Base-by-base conservation (phyloP, 2,329 filamentous ascomycete genomes). In the Sporothrix pseudoabietina region DNA sequence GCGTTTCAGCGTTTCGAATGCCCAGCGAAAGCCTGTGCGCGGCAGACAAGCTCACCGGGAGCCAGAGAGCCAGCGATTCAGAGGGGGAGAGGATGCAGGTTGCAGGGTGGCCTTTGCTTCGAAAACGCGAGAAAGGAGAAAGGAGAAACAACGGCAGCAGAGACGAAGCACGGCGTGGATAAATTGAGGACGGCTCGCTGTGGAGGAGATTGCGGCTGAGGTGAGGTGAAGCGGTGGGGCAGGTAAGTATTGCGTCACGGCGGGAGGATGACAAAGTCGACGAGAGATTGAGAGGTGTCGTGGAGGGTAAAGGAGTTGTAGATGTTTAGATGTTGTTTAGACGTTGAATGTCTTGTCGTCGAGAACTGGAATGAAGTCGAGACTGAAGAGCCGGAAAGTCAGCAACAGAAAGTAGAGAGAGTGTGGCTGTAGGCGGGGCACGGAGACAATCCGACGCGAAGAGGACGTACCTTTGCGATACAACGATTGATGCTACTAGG, bases 1-100 rank as follows among this genome's bases (percentile, higher is more conserved):
- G 26, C 26, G 59, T 52, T 52, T 52, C 47, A 19, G 6, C n/a
- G 35, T 44, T 65, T 47, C 61, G 61, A 19, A 12, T 65, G 32
- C 16, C 3, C 32, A n/a, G 14, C 10, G 22, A 47, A 30, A 22
- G 61, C 61, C 61, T 47, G 61, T 66, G 61, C 61, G 61, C 61
- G 39, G 61, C 39, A 66, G 61, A 47, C 61, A 47, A 66, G 61
- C 61, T 47, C 61, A 30, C 61, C 61, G 22, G 39, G 39, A 44
- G 61, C n/a, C 39, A 4, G 30, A 8, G 39, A 30, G 61, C 61
- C 61, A n/a, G 61, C 39, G 61, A 65, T 47, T 39, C 22, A 47
- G 22, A 16, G 30, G 4, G 4, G 8, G 30, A 22, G 3, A 12
- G 22, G 22, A 19, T 30, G 52, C 44, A 49, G 4, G 14, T 32